Evolutionary conservation across 2,329 filamentous ascomycete species (phyloP).

Genomic region (Aureobasidium sp.): DNA sequence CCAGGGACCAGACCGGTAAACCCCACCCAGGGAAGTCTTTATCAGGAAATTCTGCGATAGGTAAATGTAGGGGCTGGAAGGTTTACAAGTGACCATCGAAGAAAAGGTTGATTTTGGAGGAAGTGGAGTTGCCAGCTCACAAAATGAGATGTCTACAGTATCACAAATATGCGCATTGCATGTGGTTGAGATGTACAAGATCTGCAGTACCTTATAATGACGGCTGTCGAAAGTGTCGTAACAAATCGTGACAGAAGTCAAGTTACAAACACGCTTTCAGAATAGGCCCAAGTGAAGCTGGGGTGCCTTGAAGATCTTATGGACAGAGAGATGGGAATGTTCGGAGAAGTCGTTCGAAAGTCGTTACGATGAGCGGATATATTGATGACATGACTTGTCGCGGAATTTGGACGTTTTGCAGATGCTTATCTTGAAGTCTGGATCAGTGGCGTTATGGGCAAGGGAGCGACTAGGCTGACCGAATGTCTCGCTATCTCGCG

Average conservation of each 20-base stretch:
- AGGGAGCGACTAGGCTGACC: neutral
- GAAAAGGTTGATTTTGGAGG: neutral
- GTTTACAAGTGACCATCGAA: neutral
- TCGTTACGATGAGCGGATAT: neutral
- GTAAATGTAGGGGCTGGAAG: neutral
- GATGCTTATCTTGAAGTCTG: constrained; percentile 6
- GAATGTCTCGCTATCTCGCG: constrained; percentile 2
- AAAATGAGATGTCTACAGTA: neutral
- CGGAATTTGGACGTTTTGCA: neutral
- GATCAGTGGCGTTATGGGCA: constrained; percentile 6
- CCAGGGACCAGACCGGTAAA: neutral
- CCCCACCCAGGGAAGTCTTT: neutral
- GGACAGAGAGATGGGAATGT: neutral
- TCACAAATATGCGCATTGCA: neutral
- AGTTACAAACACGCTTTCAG: neutral
- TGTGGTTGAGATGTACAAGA: neutral
- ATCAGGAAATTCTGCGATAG: neutral
- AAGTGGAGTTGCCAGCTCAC: neutral
- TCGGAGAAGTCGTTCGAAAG: neutral
- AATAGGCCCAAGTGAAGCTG: too few species aligned
- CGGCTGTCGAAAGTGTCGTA: neutral
- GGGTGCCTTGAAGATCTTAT: too few species aligned
- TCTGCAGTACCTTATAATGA: neutral
- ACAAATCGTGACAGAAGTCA: neutral
- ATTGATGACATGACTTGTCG: neutral